Base-by-base conservation (phyloP, 805 yeast species). In the Barnettozyma siamensis region DNA sequence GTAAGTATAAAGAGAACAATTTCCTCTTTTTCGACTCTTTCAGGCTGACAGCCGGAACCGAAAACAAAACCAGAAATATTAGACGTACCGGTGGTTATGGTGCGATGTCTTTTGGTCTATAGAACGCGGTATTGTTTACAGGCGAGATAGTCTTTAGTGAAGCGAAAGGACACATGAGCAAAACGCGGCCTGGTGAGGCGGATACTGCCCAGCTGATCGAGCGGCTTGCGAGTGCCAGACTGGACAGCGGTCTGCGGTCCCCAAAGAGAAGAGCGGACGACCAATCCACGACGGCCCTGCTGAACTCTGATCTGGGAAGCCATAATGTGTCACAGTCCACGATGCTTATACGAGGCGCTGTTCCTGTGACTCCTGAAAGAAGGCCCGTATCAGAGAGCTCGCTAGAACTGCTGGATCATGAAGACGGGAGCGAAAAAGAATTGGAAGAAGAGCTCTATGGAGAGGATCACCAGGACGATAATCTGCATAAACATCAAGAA, bases 321-420 rank as follows among this genome's bases (percentile, higher is more conserved):
- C 26, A 19, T 2, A 15, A 51, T 18, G 44, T 53, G 12, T 53
- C 58, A 4, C 57, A 55, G 26, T 38, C 57, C 1, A 53, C 54
- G 2, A 35, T 46, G 44, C 12, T 49, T 17, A 45, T 53, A n/a
- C 48, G 42, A 7, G 41, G 29, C 1, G 19, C 43, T 26, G 31
- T 35, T 8, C 54, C 53, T 2, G 16, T 33, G 3, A 45, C 55
- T 0, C 58, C 59, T 4, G 21, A 45, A 11, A 36, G 49, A 21
- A 40, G 59, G 29, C 38, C 54, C 0, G 34, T 55, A 2, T 53
- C 58, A 21, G 58, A 54, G 10, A 46, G 51, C 27, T 54, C 59
- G 2, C 31, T 54, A 41, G 51, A 47, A 9, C 11, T 50, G n/a
- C 34, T 39, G 11, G 19, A 33, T 16, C 16, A 28, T 20, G 20